These are phyloP conservation scores for Jamesozyma lodderae DNA, from an alignment of 805 yeast species.

Conservation along the genomic window DNA sequence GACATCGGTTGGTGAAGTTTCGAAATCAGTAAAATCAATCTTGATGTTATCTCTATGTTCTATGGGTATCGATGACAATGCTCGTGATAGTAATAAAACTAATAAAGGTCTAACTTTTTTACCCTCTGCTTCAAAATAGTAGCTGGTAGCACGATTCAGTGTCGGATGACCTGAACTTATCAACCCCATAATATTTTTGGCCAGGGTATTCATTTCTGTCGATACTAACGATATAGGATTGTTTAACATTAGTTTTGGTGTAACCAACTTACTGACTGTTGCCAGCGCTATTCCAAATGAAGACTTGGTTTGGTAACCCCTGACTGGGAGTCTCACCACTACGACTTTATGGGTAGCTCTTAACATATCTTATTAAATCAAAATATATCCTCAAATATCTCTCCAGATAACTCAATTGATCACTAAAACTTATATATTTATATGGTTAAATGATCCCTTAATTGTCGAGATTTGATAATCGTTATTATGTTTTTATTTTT, in stretches of 20 bases:
- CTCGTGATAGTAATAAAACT: slow-evolving; percentile 74
- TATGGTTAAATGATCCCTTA: too few relatives aligned
- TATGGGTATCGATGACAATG: slow-evolving; percentile 65
- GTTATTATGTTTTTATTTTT: too few relatives aligned
- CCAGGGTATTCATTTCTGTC: slow-evolving; percentile 84
- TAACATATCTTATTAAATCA: too few relatives aligned
- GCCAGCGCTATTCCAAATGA: slow-evolving; percentile 50
- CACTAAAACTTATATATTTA: too few relatives aligned
- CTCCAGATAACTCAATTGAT: too few relatives aligned
- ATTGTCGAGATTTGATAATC: too few relatives aligned
- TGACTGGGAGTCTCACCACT: not conserved
- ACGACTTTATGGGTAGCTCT: too few relatives aligned
- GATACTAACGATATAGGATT: slow-evolving; percentile 91
- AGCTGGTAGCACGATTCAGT: slow-evolving; percentile 81
- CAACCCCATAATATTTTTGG: slow-evolving; percentile 73
- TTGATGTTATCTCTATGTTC: slow-evolving; percentile 53
- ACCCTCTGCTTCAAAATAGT: slow-evolving; percentile 94
- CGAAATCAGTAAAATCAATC: slow-evolving; percentile 57
- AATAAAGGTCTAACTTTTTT: slow-evolving; percentile 89
- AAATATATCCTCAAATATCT: too few relatives aligned
- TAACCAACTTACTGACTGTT: slow-evolving; percentile 66
- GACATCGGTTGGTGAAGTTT: slow-evolving; percentile 9
- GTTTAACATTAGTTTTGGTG: slow-evolving; percentile 46
- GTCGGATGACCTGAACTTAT: slow-evolving; percentile 94
- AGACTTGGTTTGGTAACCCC: slow-evolving; percentile 19